Evolutionary conservation across 2,329 filamentous ascomycete species (phyloP).

Genomic region (Colletotrichum ledebouriae): DNA sequence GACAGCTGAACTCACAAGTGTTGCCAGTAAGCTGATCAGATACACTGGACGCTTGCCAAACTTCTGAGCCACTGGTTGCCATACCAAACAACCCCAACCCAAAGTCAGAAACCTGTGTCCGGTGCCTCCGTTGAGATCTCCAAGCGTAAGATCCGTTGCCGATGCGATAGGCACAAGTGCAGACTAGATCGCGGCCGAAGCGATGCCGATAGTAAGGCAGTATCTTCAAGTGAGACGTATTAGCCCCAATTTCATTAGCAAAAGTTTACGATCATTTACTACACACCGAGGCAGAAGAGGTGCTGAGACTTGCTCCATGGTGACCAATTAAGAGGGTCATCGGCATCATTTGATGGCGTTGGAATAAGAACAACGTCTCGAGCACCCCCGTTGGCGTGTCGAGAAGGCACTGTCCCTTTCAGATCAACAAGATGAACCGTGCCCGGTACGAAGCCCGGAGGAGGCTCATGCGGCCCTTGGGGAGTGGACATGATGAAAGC

Average conservation of each 20-base stretch:
- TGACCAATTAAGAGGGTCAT: conserved; percentile 68
- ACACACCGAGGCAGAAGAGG: conserved; percentile 50
- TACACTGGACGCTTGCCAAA: conserved; percentile 66
- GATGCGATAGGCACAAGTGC: conserved; percentile 54
- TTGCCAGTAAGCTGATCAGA: conserved; percentile 45
- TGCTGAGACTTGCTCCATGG: conserved; percentile 47
- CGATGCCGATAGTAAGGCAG: conserved; percentile 43
- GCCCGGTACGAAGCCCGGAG: too few relatives aligned
- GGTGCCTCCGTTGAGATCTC: conserved; percentile 62
- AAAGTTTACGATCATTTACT: neutral
- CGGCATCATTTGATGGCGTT: conserved; percentile 61
- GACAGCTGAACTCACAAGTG: neutral
- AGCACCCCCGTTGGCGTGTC: conserved; percentile 49
- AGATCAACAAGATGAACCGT: conserved; percentile 58
- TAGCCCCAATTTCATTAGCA: too few relatives aligned
- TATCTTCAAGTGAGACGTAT: neutral
- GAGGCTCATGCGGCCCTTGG: too few relatives aligned
- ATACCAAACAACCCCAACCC: conserved; percentile 64
- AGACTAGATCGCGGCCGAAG: conserved; percentile 50
- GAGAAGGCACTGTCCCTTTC: conserved; percentile 49
- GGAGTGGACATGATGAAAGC: too few relatives aligned
- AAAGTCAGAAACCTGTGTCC: conserved; percentile 66
- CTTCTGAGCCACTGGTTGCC: conserved; percentile 65
- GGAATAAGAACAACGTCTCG: conserved; percentile 65
- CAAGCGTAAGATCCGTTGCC: conserved; percentile 58